Evolutionary conservation across 2,329 filamentous ascomycete genomes (phyloP), one percentile per base, ranked within the genome.

Genomic region (Stagonosporopsis rhizophila): DNA sequence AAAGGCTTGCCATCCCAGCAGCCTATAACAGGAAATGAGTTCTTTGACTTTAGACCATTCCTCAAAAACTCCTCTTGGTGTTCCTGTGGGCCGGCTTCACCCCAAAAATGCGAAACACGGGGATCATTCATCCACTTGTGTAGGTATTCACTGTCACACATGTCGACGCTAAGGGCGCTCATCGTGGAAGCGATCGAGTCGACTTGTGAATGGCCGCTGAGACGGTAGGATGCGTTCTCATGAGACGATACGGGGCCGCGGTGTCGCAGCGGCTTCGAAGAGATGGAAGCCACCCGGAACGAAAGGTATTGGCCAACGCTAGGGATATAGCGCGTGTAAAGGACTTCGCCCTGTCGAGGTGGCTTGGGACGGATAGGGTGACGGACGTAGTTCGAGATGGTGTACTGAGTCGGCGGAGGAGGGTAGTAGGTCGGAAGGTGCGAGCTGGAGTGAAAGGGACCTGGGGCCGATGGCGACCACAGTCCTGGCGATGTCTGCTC

Each of bases 1-100:
- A 98, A 99, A 0, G 94, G 94, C 58, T 94, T 89, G 11, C 92
- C 93, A 66, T 98, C 92, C 91, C 94, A 99, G 72, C 92, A 88
- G 0, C 91, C 95, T 58, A 98, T 94, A 0, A 89, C 92, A 0
- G 95, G 95, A 75, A 98, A 96, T 8, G 88, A 92, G 75, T 97
- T 89, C 17, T 83, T 82, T 19, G 83, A 87, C 12, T 82, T 82
- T 11, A 98, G 78, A 0, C 84, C 87, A 2, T 79, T 80, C 19
- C 83, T 79, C 3, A 99, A 80, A 59, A 96, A 96, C 2, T 83
- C 77, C 66, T 87, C 83, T 63, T 90, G 88, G 17, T 83, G 81
- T 3, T 75, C 74, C 42, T 79, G 76, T 55, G 76, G 87, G 52
- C 77, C 87, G 47, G 77, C 85, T 82, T 79, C 84, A 20, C 91